Evolutionary conservation across 768 basidiomycete species (phyloP).

Genomic region (Albatrellus ellisii): DNA sequence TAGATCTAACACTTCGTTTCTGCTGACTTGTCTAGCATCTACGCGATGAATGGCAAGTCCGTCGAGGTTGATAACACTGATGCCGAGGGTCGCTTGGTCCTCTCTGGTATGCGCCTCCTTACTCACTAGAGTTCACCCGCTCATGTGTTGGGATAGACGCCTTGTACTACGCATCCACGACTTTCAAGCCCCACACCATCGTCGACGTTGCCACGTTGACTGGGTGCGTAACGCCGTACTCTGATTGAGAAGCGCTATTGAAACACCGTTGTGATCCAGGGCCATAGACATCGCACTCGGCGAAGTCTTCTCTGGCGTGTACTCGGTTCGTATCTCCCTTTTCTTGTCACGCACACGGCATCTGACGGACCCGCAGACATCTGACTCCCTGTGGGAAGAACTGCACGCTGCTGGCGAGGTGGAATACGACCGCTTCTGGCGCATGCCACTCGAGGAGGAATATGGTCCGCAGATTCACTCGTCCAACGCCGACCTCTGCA

Average conservation of each 20-base stretch:
- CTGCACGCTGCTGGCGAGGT: conserved; percentile 56
- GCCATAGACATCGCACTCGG: conserved; percentile 66
- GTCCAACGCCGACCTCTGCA: conserved; percentile 75
- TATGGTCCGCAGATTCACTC: conserved; percentile 64
- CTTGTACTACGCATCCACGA: conserved; percentile 67
- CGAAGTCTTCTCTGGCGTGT: conserved; percentile 67
- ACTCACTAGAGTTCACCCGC: background rate
- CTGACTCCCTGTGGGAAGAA: conserved; percentile 60
- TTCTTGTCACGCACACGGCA: background rate
- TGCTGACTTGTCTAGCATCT: conserved; percentile 32
- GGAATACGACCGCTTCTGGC: conserved; percentile 81
- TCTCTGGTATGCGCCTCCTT: conserved; percentile 38
- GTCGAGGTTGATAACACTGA: conserved; percentile 85
- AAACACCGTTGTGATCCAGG: conserved; percentile 22
- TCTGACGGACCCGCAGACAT: conserved; percentile 30
- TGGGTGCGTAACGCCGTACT: conserved; percentile 30
- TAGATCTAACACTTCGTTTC: background rate
- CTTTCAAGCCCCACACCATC: conserved; percentile 69
- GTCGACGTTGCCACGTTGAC: conserved; percentile 86
- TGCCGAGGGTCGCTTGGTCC: conserved; percentile 67
- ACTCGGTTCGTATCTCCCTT: conserved; percentile 41
- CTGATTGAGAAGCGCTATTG: background rate
- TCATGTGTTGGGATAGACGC: conserved; percentile 48
- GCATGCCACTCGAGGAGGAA: conserved; percentile 79
- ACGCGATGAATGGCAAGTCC: conserved; percentile 82